Evolutionary conservation across 169 alveolate genomes (phyloP).

Genomic region (Prorocentrum cordatum): DNA sequence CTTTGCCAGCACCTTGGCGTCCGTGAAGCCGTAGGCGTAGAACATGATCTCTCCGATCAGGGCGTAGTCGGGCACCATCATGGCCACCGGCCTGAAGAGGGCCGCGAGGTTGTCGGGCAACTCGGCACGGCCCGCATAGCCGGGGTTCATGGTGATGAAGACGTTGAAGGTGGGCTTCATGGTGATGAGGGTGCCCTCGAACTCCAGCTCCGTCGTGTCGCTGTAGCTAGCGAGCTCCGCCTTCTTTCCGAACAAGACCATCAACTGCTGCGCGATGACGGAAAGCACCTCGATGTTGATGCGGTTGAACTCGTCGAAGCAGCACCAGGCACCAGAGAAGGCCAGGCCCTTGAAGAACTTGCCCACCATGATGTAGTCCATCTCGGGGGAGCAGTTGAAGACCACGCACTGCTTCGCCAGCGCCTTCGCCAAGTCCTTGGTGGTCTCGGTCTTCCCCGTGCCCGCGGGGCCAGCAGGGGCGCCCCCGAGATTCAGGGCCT

Average conservation of each 20-base stretch:
- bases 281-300: constrained; percentile 92
- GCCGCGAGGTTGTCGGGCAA: constrained; percentile 94
- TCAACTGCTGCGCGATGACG: constrained; percentile 87
- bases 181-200: constrained; percentile 83
- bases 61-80: constrained; percentile 92
- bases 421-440: constrained; percentile 93
- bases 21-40: constrained; percentile 91
- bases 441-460: constrained; percentile 96
- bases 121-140: constrained; percentile 91
- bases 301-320: constrained; percentile 96
- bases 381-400: constrained; percentile 91
- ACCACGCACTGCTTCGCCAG: constrained; percentile 93
- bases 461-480: constrained; percentile 97
- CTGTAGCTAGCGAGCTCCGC: constrained; percentile 44
- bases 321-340: constrained; percentile 90
- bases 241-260: constrained; percentile 78
- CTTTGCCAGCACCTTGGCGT: constrained; percentile 84
- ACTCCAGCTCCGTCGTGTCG: constrained; percentile 79
- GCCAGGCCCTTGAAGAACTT: constrained; percentile 91
- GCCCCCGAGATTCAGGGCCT: constrained; percentile 88
- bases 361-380: constrained; percentile 94
- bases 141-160: constrained; percentile 94
- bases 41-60: constrained; percentile 87
- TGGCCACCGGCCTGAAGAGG: constrained; percentile 90
- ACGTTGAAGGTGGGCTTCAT: constrained; percentile 91